Conservation (phyloP, 176 grass and related monocot species). For the Olyra latifolia region DNA sequence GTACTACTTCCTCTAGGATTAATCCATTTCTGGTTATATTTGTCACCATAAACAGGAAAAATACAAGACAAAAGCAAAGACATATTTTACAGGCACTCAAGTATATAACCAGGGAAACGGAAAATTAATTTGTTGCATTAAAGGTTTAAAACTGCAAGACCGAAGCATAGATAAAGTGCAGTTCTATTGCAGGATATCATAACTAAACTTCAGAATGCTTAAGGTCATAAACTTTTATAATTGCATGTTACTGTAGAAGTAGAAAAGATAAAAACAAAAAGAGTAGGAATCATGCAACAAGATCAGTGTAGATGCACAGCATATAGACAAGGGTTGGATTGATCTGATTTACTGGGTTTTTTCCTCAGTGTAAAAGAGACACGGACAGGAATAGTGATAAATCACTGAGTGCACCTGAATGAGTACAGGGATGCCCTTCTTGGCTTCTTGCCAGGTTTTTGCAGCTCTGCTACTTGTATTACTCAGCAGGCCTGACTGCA, state of each 20-base stretch:
- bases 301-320: background rate
- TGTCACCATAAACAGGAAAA: background rate
- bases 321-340: background rate
- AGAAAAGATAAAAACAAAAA: background rate
- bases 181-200: background rate
- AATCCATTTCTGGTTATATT: too few species aligned
- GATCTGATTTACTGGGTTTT: background rate
- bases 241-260: background rate
- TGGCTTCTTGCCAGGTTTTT: background rate
- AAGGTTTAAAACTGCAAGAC: background rate
- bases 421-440: background rate
- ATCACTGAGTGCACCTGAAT: conserved; percentile 9
- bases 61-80: background rate
- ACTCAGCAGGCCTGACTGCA: background rate
- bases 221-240: background rate
- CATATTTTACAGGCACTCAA: background rate
- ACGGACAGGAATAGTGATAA: background rate
- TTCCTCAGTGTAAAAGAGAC: background rate
- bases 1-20: too few species aligned
- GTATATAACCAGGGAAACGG: background rate
- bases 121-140: background rate
- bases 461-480: background rate
- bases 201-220: background rate
- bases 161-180: too few species aligned
- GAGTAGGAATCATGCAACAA: background rate